Conservation (phyloP, 2,329 filamentous ascomycete genomes). For the Stemphylium lycopersici region DNA sequence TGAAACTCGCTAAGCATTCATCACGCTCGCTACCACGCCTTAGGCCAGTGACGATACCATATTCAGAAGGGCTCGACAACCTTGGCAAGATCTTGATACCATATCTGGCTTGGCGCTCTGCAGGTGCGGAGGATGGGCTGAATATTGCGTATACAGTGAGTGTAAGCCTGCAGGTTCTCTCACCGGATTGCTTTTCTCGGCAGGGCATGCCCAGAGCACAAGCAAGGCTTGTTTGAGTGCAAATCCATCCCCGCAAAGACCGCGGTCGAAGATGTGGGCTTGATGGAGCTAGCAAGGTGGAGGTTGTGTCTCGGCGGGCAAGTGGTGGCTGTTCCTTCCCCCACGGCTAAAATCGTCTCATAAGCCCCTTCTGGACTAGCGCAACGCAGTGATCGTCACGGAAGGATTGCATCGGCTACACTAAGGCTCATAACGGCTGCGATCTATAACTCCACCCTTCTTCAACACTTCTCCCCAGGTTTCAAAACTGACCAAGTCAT, state of each 20-base stretch:
- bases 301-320: neutral
- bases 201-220: neutral
- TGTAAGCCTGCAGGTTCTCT: neutral
- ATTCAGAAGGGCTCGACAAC: conserved; percentile 11
- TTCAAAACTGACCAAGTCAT: conserved; percentile 28
- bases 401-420: conserved; percentile 6
- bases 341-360: conserved; percentile 11
- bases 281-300: neutral
- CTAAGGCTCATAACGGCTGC: conserved; percentile 15
- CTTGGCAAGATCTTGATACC: conserved; percentile 29
- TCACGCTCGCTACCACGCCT: conserved; percentile 11
- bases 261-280: neutral
- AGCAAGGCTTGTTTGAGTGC: conserved; percentile 12
- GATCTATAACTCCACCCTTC: conserved; percentile 21
- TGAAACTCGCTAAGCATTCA: conserved; percentile 40
- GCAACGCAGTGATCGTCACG: conserved; percentile 13
- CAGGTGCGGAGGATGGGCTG: conserved; percentile 22
- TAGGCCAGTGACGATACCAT: conserved; percentile 11
- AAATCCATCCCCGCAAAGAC: neutral
- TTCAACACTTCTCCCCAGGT: conserved; percentile 23
- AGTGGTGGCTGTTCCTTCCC: conserved; percentile 4
- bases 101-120: conserved; percentile 28
- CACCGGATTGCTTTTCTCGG: neutral
- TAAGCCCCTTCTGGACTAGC: conserved; percentile 1
- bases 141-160: neutral